These are phyloP conservation scores for Beauveria asiatica DNA, from an alignment of 2,329 filamentous ascomycete genomes.

Conservation along the genomic window DNA sequence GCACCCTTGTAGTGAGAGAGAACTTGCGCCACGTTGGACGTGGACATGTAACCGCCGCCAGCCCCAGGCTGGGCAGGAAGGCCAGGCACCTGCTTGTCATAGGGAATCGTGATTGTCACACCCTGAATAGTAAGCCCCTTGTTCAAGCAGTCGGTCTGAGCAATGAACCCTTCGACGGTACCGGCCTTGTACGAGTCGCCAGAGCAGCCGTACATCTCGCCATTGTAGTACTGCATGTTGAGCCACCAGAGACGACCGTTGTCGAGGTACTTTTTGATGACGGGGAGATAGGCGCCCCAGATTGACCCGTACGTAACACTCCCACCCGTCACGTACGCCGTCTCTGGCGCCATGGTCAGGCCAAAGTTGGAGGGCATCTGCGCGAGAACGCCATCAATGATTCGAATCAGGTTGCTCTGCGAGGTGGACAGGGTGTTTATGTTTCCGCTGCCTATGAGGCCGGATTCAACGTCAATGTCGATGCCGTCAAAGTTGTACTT, in stretches of 20 bases:
- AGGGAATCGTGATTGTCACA: conserved; percentile 25
- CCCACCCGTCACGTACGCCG: conserved; percentile 27
- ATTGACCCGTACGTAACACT: conserved; percentile 24
- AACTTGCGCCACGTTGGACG: conserved; percentile 21
- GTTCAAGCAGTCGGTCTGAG: conserved; percentile 28
- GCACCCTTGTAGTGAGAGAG: conserved; percentile 23
- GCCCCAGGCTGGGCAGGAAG: conserved; percentile 27
- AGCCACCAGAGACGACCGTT: conserved; percentile 29
- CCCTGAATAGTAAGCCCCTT: conserved; percentile 23
- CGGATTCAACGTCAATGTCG: conserved; percentile 28
- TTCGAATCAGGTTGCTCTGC: conserved; percentile 26
- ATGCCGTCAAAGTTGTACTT: conserved; percentile 29
- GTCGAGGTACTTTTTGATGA: conserved; percentile 29
- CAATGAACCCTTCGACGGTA: conserved; percentile 24
- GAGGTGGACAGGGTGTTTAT: conserved; percentile 23
- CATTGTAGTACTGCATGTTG: conserved; percentile 31
- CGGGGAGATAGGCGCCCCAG: conserved; percentile 28
- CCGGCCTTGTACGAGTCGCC: conserved; percentile 25
- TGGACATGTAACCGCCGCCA: conserved; percentile 25
- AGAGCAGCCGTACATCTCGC: conserved; percentile 27
- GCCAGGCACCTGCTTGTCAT: conserved; percentile 27
- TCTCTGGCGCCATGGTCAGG: conserved; percentile 40
- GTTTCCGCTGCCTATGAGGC: conserved; percentile 23
- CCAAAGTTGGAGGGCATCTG: conserved; percentile 50
- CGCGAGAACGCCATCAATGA: conserved; percentile 28